phyloP scores from a whole-genome alignment of 2,329 filamentous ascomycete genomes.

The Microcyclospora pomicola region DNA sequence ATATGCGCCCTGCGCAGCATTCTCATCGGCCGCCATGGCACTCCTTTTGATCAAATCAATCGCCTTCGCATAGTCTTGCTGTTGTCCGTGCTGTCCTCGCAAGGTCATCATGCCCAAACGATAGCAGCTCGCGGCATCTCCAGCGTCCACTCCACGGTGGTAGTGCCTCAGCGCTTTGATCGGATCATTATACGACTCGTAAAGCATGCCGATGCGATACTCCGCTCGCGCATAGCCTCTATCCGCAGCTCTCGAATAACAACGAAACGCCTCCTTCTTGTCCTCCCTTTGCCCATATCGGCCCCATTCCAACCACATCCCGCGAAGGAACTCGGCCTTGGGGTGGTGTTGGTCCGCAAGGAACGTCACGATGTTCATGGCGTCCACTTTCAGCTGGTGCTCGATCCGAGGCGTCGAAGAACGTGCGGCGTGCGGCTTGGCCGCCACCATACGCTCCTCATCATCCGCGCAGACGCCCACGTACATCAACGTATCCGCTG shows the following conservation, averaged over 20 bases:
- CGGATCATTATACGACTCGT: conserved; percentile 86
- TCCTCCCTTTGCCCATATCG: conserved; percentile 84
- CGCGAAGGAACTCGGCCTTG: conserved; percentile 82
- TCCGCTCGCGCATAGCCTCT: conserved; percentile 78
- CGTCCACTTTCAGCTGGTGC: conserved; percentile 75
- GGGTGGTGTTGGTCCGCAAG: conserved; percentile 84
- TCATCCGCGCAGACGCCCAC: conserved; percentile 74
- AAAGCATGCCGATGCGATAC: conserved; percentile 97
- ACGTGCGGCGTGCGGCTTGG: conserved; percentile 31
- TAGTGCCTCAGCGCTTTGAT: conserved; percentile 87
- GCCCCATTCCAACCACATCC: conserved; percentile 97
- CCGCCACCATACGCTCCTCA: conserved; percentile 50
- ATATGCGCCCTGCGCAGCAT: conserved; percentile 91
- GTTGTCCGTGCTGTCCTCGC: conserved; percentile 82
- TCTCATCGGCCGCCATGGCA: conserved; percentile 81
- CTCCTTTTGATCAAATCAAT: conserved; percentile 72
- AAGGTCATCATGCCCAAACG: conserved; percentile 95
- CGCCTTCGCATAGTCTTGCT: conserved; percentile 63
- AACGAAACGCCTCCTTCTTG: conserved; percentile 84
- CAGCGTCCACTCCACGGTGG: conserved; percentile 60
- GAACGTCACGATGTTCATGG: conserved; percentile 82
- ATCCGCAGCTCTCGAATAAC: conserved; percentile 74
- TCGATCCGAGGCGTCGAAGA: conserved; percentile 74
- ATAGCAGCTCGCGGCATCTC: conserved; percentile 77
- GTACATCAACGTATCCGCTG: conserved; percentile 79